Base-by-base conservation (phyloP, 2,329 filamentous ascomycete genomes). In the Boeremia lycopersici region DNA sequence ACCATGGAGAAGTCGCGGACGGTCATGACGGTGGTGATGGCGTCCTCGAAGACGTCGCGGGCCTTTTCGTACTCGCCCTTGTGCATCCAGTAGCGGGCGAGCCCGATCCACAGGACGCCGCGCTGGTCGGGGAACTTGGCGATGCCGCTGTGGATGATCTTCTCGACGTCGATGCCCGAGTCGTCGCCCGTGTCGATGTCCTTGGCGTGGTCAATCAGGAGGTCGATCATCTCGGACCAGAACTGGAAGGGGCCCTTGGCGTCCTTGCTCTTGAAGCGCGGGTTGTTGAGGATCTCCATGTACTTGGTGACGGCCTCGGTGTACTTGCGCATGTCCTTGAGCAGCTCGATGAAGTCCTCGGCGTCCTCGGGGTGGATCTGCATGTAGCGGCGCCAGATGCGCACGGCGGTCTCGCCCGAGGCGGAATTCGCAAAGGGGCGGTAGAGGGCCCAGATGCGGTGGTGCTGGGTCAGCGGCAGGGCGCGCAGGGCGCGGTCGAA, bases 1-100 rank as follows among this genome's bases (percentile, higher is more conserved):
- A 98, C 89, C 50, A 98, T 85, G 0, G 93, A 96, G 71, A 99
- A 99, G 77, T 99, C 95, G 51, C 95, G 88, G 39, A 99, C 93
- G 2, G 95, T 99, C 93, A 98, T 98, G 60, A 97, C 96, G 1
- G 93, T 98, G 10, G 91, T 96, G 62, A 98, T 91, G 39, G 91
- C 96, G 75, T 98, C 93, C 76, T 99, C 95, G 63, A 96, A 98
- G 3, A 96, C 83, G 74, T 99, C 95, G 61, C 96, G 83, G 12
- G 95, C 93, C 57, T 89, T 88, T 77, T 98, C 96, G 70, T 97
- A 98, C 70, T 89, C 92, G 39, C 93, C 93, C 72, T 88, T 87
- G 55, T 91, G 91, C 72, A 96, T 96, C 91, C 93, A 98, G 77
- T 98, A 99, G 3, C 93, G 95, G 38, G 95, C 95, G 46, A 99